A percentile compares a stretch with the other conserved stretches of the same genome.
Conservation (phyloP, 2,329 filamentous ascomycete species). For the Coleophoma crateriformis region DNA sequence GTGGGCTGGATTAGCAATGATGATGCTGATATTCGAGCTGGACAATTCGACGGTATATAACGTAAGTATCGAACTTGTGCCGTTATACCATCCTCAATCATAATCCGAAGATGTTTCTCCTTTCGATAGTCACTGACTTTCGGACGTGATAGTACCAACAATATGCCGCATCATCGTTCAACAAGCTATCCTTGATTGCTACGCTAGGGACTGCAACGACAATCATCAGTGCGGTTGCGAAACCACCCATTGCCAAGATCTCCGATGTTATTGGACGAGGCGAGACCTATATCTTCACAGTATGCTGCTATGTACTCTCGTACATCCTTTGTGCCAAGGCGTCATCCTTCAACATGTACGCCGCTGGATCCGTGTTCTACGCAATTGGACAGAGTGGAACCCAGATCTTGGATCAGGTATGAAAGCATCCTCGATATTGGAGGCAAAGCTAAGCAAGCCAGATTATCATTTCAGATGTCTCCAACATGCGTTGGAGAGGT, state of each 20-base stretch:
- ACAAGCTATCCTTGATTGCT: conserved; percentile 23
- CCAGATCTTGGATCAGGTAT: not conserved
- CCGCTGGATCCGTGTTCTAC: conserved; percentile 52
- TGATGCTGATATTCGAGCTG: conserved; percentile 23
- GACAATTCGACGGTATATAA: conserved; percentile 25
- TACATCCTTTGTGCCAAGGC: conserved; percentile 54
- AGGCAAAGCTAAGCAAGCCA: conserved; percentile 54
- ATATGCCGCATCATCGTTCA: conserved; percentile 28
- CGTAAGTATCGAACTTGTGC: too few relatives aligned
- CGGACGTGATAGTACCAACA: conserved; percentile 15
- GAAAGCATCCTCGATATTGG: conserved; percentile 49
- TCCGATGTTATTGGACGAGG: conserved; percentile 57
- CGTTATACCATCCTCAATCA: too few relatives aligned
- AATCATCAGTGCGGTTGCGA: conserved; percentile 46
- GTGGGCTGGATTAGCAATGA: conserved; percentile 20
- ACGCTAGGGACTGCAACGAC: conserved; percentile 23
- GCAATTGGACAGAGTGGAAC: not conserved
- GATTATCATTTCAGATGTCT: conserved; percentile 58
- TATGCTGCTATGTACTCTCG: conserved; percentile 47
- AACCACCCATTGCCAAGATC: conserved; percentile 56
- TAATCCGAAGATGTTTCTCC: too few relatives aligned
- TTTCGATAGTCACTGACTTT: too few relatives aligned
- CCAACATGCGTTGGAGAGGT: conserved; percentile 43
- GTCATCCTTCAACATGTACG: conserved; percentile 43
- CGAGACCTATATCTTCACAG: conserved; percentile 51